Evolutionary conservation across 768 basidiomycete genomes (phyloP).

Genomic region (Rhodosporidiobolus sp.): DNA sequence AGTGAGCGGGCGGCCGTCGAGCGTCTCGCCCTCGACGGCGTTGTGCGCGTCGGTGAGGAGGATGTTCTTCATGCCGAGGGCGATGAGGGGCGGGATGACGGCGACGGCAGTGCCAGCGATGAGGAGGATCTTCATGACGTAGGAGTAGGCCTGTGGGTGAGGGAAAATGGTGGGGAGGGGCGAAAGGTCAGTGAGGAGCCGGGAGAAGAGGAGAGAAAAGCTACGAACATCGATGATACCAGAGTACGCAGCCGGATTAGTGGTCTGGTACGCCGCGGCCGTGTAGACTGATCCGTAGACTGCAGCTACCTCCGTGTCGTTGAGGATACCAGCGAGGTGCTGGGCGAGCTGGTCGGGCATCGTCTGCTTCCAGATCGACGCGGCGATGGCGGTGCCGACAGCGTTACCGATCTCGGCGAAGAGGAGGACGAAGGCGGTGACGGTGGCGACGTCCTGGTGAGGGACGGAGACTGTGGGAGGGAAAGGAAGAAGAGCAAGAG

Average conservation of each 20-base stretch:
- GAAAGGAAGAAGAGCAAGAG: constrained; percentile 63
- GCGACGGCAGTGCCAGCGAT: constrained; percentile 57
- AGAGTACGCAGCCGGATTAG: constrained; percentile 57
- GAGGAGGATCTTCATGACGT: constrained; percentile 52
- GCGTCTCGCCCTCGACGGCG: constrained; percentile 57
- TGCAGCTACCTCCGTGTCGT: constrained; percentile 42
- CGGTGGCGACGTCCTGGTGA: constrained; percentile 50
- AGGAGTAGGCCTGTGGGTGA: no score
- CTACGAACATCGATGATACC: constrained; percentile 61
- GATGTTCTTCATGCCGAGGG: constrained; percentile 65
- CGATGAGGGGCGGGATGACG: constrained; percentile 60
- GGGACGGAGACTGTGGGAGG: constrained; percentile 48
- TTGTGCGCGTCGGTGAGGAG: constrained; percentile 69
- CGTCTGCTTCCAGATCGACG: constrained; percentile 23
- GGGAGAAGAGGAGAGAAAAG: no score
- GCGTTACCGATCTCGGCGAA: constrained; percentile 50
- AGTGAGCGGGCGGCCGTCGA: constrained; percentile 21
- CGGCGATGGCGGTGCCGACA: constrained; percentile 48
- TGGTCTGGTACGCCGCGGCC: constrained; percentile 52
- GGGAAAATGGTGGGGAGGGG: no score
- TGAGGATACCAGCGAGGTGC: constrained; percentile 57
- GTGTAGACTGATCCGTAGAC: constrained; percentile 46
- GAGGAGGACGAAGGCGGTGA: constrained; percentile 49
- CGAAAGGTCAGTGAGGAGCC: no score
- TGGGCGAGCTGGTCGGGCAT: constrained; percentile 64